Evolutionary conservation across 2,329 filamentous ascomycete genomes (phyloP).

Genomic region (Phialophora expanda): DNA sequence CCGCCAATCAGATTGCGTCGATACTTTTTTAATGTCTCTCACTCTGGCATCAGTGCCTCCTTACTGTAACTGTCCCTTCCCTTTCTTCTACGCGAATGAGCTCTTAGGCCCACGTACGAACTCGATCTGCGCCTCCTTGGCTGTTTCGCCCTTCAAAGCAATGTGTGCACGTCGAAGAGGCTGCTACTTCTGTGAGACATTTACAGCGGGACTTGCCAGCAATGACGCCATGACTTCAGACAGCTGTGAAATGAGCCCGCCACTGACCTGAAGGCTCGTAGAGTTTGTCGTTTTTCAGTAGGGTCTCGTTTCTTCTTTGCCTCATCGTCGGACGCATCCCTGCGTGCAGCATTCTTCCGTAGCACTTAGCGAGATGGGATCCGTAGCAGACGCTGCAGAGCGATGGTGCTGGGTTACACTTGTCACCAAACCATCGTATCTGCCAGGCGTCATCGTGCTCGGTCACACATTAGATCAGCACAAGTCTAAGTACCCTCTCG

Average conservation of each 20-base stretch:
- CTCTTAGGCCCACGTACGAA: not conserved
- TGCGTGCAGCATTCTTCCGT: not conserved
- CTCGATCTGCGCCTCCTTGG: not conserved
- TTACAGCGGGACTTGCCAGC: not conserved
- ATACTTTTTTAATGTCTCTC: not conserved
- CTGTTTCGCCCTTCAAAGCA: not conserved
- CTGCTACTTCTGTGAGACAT: not conserved
- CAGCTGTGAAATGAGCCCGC: not conserved
- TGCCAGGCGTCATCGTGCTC: conserved; percentile 59
- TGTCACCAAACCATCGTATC: conserved; percentile 58
- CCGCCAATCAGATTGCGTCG: not conserved
- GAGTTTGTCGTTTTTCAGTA: not conserved
- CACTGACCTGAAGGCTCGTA: not conserved
- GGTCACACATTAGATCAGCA: conserved; percentile 56
- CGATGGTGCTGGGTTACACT: conserved; percentile 56
- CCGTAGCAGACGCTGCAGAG: conserved; percentile 21
- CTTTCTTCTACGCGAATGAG: not conserved
- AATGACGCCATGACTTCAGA: conserved; percentile 27
- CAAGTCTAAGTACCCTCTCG: conserved; percentile 53
- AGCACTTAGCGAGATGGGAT: conserved; percentile 18
- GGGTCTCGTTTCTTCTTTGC: not conserved
- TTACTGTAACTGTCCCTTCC: not conserved
- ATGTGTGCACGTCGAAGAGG: not conserved
- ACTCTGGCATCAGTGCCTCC: not conserved
- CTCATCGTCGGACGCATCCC: not conserved